phyloP scores from a whole-genome alignment of 495 filamentous ascomycete genomes.

The Aspergillus incahuasiensis region DNA sequence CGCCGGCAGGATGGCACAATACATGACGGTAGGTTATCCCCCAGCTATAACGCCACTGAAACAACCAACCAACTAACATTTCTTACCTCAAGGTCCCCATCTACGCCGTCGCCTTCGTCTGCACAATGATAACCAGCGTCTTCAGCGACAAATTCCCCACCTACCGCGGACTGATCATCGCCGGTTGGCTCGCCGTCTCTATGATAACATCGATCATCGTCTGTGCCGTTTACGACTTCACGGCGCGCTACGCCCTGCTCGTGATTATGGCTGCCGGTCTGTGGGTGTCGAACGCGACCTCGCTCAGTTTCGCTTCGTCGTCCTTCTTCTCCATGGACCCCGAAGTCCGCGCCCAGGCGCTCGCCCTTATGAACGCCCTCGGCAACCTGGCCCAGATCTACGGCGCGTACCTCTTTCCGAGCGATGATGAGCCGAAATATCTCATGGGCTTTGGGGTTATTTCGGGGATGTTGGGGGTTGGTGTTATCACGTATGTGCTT shows the following conservation, averaged over 20 bases:
- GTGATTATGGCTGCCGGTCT: slow-evolving; percentile 34
- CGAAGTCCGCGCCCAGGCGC: slow-evolving; percentile 33
- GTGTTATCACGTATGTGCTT: slow-evolving; percentile 8
- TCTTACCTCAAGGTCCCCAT: slow-evolving; percentile 26
- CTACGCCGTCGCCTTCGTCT: slow-evolving; percentile 41
- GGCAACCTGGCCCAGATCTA: slow-evolving; percentile 51
- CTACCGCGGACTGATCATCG: slow-evolving; percentile 27
- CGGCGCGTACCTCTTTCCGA: slow-evolving; percentile 24
- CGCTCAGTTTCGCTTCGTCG: slow-evolving; percentile 19
- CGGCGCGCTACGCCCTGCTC: slow-evolving; percentile 47
- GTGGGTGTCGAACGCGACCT: slow-evolving; percentile 42
- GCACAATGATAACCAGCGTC: slow-evolving; percentile 15
- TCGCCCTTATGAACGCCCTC: slow-evolving; percentile 48
- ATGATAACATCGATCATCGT: slow-evolving; percentile 40
- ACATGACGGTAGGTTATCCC: background rate
- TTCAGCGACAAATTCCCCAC: slow-evolving; percentile 30
- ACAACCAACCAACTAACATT: background rate
- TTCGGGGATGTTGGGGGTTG: slow-evolving; percentile 11
- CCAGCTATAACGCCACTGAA: no score
- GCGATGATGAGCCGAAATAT: slow-evolving; percentile 10
- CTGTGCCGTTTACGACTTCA: slow-evolving; percentile 39
- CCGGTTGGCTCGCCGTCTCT: slow-evolving; percentile 35
- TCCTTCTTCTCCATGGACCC: slow-evolving; percentile 35
- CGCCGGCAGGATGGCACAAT: slow-evolving; percentile 26
- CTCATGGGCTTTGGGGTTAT: slow-evolving; percentile 12